Evolutionary conservation across 306 rosid species (phyloP), one percentile per base, ranked within the genome.

Genomic region (Casuarina glauca): DNA sequence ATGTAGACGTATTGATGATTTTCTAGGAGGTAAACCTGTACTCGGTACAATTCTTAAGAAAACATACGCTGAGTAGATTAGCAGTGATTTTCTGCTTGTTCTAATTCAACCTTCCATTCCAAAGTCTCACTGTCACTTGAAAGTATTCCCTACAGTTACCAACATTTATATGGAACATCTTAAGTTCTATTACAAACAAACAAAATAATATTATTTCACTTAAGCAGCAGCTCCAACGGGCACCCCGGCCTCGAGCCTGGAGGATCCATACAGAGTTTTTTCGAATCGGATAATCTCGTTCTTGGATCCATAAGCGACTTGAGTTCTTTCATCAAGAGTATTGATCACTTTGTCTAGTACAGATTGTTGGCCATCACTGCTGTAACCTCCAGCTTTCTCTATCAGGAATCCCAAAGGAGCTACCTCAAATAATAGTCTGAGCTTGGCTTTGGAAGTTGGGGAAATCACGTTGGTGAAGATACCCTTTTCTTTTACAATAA

Each of bases 251-350:
- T 96, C 91, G 80, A 96, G 87, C 86, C 99, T 87, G 76, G 99
- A 96, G n/a, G 95, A 87, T 81, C 99, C 99, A 17, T 93, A 96
- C 5, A 96, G 81, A 48, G 96, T 93, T 79, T 96, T 97, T 83
- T 96, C 99, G n/a, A 96, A 93, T 63, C 99, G 83, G 72, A 91
- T 88, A 73, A 96, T 89, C 91, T 96, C 99, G 7, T 93, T 81
- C 83, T 91, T 93, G 36, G 99, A 96, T 50, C 99, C 99, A 72
- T 90, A 96, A 26, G 99, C 99, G 50, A 96, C 99, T 79, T 96
- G 99, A 78, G 97, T 93, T 81, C 99, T 88, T 5, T 93, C 99
- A 35, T 96, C 99, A 53, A 96, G 83, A 62, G 75, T 93, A 5
- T 4, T 74, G 46, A 96, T 83, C 75, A 93, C 94, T 82, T 91